Evolutionary conservation across 2,329 filamentous ascomycete species (phyloP).

Genomic region (Clarireedia sp.): DNA sequence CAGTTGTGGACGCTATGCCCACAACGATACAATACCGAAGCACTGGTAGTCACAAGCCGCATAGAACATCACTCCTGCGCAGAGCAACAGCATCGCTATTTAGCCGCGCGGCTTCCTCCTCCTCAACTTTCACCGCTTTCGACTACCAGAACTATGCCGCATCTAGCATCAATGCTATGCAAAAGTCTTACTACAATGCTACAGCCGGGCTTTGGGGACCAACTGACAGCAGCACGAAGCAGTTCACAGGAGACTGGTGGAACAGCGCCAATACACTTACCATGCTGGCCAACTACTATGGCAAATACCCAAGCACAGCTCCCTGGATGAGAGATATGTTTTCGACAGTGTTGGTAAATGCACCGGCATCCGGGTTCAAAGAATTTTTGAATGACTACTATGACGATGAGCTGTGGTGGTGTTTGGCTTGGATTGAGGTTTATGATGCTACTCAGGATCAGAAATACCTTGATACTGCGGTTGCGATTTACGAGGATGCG

Average conservation of each 20-base stretch:
- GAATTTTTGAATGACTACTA: constrained; percentile 43
- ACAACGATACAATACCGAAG: neutral
- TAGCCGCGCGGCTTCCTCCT: neutral
- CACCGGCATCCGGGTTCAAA: neutral
- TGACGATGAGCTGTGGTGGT: constrained; percentile 60
- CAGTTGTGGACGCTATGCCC: neutral
- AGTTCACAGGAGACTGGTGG: constrained; percentile 65
- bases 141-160: constrained; percentile 6
- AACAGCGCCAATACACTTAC: constrained; percentile 62
- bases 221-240: constrained; percentile 38
- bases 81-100: neutral
- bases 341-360: constrained; percentile 20
- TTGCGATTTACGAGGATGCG: constrained; percentile 49
- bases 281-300: constrained; percentile 46
- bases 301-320: constrained; percentile 16
- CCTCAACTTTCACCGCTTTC: neutral
- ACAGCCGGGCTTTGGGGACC: constrained; percentile 53
- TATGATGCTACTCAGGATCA: constrained; percentile 45
- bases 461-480: constrained; percentile 46
- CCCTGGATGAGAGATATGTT: constrained; percentile 7
- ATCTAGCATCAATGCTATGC: constrained; percentile 4
- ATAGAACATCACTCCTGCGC: neutral
- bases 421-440: constrained; percentile 47
- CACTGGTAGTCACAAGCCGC: neutral
- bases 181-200: constrained; percentile 39